These are phyloP conservation scores for Gnomoniopsis sp. DNA, from an alignment of 2,329 filamentous ascomycete genomes.

Conservation along the genomic window DNA sequence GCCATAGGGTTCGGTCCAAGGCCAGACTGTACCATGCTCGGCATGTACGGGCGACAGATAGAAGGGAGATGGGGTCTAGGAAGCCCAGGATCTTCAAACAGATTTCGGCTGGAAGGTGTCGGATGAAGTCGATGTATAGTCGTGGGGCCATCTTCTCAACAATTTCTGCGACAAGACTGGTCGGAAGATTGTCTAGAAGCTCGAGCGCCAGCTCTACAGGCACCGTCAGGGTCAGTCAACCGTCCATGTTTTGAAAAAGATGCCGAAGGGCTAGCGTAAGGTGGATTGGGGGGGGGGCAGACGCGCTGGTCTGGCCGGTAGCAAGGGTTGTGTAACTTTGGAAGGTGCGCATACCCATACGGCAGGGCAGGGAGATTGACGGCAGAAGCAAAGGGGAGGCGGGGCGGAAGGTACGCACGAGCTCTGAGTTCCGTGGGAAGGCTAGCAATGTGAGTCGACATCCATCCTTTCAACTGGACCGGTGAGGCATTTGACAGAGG, in stretches of 20 bases:
- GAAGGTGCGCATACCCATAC: not conserved
- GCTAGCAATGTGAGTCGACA: constrained; percentile 46
- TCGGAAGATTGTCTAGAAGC: constrained; percentile 74
- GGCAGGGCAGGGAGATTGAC: constrained; percentile 8
- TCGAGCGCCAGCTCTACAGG: constrained; percentile 72
- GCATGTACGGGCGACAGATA: constrained; percentile 76
- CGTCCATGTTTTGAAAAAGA: too few species aligned
- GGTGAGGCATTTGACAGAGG: constrained; percentile 9
- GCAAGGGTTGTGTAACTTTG: constrained; percentile 1
- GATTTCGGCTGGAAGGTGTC: constrained; percentile 83
- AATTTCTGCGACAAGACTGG: constrained; percentile 74
- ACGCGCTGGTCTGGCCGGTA: not conserved
- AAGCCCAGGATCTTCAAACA: constrained; percentile 86
- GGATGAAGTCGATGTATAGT: constrained; percentile 89
- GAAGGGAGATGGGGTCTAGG: constrained; percentile 75
- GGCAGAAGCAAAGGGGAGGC: not conserved
- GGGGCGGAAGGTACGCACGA: constrained; percentile 33
- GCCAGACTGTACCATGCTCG: constrained; percentile 78
- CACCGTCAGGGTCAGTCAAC: constrained; percentile 17
- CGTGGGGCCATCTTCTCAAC: constrained; percentile 77
- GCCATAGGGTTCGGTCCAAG: constrained; percentile 83
- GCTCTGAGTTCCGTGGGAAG: constrained; percentile 48
- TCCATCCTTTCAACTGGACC: constrained; percentile 31
- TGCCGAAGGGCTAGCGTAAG: not conserved
- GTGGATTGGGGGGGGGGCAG: not conserved